Evolutionary conservation across 345 rosid species (phyloP), one percentile per base, ranked within the genome.

Genomic region (Eucalyptus pauciflora): DNA sequence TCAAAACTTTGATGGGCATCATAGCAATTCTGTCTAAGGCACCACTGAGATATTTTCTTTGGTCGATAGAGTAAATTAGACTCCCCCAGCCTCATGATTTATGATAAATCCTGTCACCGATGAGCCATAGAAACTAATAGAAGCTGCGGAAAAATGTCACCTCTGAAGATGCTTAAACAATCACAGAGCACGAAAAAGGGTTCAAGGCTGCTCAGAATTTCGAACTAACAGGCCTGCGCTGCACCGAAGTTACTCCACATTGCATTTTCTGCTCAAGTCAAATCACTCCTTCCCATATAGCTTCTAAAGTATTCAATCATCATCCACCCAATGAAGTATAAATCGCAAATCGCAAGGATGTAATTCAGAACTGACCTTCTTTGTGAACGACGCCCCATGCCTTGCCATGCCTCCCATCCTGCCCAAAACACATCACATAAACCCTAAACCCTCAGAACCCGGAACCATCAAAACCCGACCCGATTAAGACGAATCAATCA

Each of bases 371-470:
- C 97, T 92, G 48, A 98, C 99, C 99, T 48, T 95, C 95, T 92
- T 94, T 98, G 92, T 95, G 94, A 93, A 94, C 98, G 87, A 96
- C 51, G 7, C 99, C 99, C 99, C 99, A 98, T 5, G 99, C 99
- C 91, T 97, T 98, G 49, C 99, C 99, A 91, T 97, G 98, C 62
- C 91, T 93, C 60, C 99, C 99, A 89, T 95, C 98, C 99, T 98
- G 96, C 91, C 93, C 94, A 90, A 88, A 87, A 90, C 90, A 90
- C 89, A 91, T 83, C 76, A 91, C 91, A 46, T 25, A 81, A 80
- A 86, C 88, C 88, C 85, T 86, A 33, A 49, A 76, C 48, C 85
- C 48, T 76, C 48, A 41, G 85, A 76, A 20, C 45, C 60, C 16
- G 31, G 51, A 46, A 76, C 58, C 85, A 33, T 52, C 7, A 76